Evolutionary conservation across 78 protist genomes (phyloP), one percentile per base, ranked within the genome.

Genomic region (Guillardia theta): DNA sequence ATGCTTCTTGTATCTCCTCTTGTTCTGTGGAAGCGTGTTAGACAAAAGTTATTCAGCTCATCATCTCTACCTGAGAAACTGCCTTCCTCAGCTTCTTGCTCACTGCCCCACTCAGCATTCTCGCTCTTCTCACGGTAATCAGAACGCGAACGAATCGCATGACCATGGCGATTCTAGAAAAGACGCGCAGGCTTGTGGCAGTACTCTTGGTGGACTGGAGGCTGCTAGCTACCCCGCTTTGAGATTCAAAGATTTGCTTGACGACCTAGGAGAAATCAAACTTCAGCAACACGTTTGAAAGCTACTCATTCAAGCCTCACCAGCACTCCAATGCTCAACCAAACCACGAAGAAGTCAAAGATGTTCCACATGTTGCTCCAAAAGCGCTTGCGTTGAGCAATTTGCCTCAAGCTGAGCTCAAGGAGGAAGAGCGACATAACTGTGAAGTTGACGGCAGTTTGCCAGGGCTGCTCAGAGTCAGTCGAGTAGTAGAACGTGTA

Each of bases 101-200:
- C n/a, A 70, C 83, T 36, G n/a, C 36, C 45, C 83, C 83, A 43
- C 83, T 70, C 45, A 70, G 83, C 83, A 36, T 70, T 36, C 83
- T 36, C 41, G 83, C 83, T 6, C 36, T 70, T 1, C 83, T 36
- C 36, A 70, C 46, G 83, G n/a, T 70, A 12, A 70, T 24, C 46
- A 70, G 33, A 22, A 70, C 83, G 3, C 83, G 33, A 36, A 24
- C 45, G 83, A 70, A 36, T 43, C 83, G n/a, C 27, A 70, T 15
- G 83, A 43, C 83, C 83, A 70, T 70, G 21, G 83, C 83, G 4
- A 33, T 24, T 12, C 83, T 36, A 2, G 41, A 24, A 22, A 70
- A 22, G 10, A 33, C 83, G 83, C 83, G 83, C n/a, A 70, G 83
- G 36, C 27, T 24, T 3, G 83, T n/a, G n/a, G n/a, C n/a, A n/a